Evolutionary conservation across 164 flowering plant species (phyloP).

Genomic region (Umbilicus rupestris): DNA sequence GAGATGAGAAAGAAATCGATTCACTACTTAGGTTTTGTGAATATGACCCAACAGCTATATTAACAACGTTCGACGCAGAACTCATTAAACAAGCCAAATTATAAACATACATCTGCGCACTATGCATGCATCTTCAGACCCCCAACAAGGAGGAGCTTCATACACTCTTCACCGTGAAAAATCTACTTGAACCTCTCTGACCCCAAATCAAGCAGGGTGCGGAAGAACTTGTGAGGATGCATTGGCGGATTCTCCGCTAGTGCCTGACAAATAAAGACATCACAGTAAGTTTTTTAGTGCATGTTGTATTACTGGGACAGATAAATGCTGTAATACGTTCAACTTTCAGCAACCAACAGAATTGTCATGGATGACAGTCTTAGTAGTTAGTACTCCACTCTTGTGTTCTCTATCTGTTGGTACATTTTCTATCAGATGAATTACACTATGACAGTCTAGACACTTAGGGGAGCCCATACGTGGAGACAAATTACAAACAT

Average conservation of each 20-base stretch:
- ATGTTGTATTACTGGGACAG: background rate
- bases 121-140: background rate
- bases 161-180: background rate
- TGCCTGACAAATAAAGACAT: constrained; percentile 38
- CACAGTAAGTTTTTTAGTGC: constrained; percentile 9
- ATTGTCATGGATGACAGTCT: background rate
- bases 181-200: constrained; percentile 30
- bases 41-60: too few relatives aligned
- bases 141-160: too few relatives aligned
- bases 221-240: constrained; percentile 77
- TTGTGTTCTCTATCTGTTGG: background rate
- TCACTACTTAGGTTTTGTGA: too few relatives aligned
- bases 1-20: too few relatives aligned
- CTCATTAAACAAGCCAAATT: background rate
- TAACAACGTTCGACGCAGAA: background rate
- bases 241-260: constrained; percentile 72
- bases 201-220: constrained; percentile 64
- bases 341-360: background rate
- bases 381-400: background rate
- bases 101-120: background rate
- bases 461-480: background rate
- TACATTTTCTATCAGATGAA: background rate
- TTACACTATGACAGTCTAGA: background rate
- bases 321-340: background rate
- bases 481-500: background rate